Evolutionary conservation across 2,329 filamentous ascomycete genomes (phyloP), one percentile per base, ranked within the genome.

Genomic region (Fusarium sp.): DNA sequence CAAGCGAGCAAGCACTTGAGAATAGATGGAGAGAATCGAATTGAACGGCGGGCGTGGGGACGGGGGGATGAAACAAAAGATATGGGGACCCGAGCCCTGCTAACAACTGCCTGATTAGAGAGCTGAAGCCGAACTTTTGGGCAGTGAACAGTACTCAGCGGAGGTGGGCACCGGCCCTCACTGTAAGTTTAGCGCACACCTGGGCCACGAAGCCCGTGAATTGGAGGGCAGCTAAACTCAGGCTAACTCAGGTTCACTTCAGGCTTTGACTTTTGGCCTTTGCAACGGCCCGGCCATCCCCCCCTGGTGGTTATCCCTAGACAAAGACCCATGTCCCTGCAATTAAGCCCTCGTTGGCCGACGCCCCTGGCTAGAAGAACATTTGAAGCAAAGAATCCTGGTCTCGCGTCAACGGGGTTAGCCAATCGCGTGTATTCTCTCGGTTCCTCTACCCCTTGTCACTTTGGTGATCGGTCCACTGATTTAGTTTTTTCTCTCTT

Each of bases 31-130:
- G 52, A 60, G 52, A 55, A 56, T 41, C 52, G 68, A 56, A 68
- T 50, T 47, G 47, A 55, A 36, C 45, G 50, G 62, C 55, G 35
- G 65, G 52, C 58, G 56, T 70, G 65, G 71, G 57, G 65, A 72
- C 62, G 73, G 71, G 71, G 74, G 71, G 71, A 76, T 70, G 75
- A 77, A 77, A 77, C 75, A 77, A 75, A 71, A 74, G 73, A 76
- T 76, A 77, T 76, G 70, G 70, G 60, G 55, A 58, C 42, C 41
- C n/a, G 9, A 25, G 49, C 55, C 53, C 41, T 69, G 38, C 29
- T 22, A 31, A 46, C 45, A 41, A 49, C 56, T 65, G 47, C 62
- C 64, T 66, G 56, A 58, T 62, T 42, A 38, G 52, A 61, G 55
- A 52, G 55, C 33, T 46, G 45, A 52, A 33, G 52, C 50, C 54